A percentile compares a stretch with the other conserved stretches of the same genome.
phyloP scores from a whole-genome alignment of 768 basidiomycete genomes.

The Mycena pura region DNA sequence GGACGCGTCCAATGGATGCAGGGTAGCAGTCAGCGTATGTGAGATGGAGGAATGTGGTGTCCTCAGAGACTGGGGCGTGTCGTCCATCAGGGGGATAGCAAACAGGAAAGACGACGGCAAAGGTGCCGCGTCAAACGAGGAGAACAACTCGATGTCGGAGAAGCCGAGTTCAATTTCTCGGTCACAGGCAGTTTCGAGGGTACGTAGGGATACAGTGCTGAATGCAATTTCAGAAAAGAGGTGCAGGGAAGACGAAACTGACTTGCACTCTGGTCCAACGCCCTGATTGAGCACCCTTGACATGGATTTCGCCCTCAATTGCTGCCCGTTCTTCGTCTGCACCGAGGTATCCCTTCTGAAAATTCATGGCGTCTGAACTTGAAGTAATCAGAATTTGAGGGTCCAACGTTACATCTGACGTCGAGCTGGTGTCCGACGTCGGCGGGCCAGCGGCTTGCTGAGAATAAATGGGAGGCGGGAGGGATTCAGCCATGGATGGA shows the following conservation, averaged over 20 bases:
- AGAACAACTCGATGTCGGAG: slow-evolving; percentile 63
- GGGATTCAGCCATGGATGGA: slow-evolving; percentile 48
- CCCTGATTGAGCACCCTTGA: slow-evolving; percentile 69
- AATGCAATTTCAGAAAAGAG: slow-evolving; percentile 20
- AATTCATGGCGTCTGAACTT: slow-evolving; percentile 69
- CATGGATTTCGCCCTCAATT: slow-evolving; percentile 86
- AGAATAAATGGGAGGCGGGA: slow-evolving; percentile 68
- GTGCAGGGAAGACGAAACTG: slow-evolving; percentile 17
- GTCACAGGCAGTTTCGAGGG: slow-evolving; percentile 67
- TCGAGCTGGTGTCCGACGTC: slow-evolving; percentile 30
- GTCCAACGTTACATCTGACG: slow-evolving; percentile 28
- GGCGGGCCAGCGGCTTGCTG: slow-evolving; percentile 45
- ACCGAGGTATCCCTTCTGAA: slow-evolving; percentile 87
- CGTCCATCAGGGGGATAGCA: slow-evolving; percentile 76
- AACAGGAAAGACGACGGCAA: slow-evolving; percentile 78
- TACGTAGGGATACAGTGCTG: slow-evolving; percentile 72
- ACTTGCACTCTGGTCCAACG: slow-evolving; percentile 78
- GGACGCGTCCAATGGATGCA: slow-evolving; percentile 57
- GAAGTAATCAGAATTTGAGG: slow-evolving; percentile 83
- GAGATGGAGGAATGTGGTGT: slow-evolving; percentile 76
- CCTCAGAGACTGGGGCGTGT: slow-evolving; percentile 84
- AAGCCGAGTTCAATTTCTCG: slow-evolving; percentile 71
- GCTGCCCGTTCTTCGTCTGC: slow-evolving; percentile 84
- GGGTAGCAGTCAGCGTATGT: slow-evolving; percentile 71
- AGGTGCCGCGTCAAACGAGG: slow-evolving; percentile 43